These are phyloP conservation scores for Wallacemonas sp. DNA, from an alignment of 208 protist genomes.

Conservation along the genomic window DNA sequence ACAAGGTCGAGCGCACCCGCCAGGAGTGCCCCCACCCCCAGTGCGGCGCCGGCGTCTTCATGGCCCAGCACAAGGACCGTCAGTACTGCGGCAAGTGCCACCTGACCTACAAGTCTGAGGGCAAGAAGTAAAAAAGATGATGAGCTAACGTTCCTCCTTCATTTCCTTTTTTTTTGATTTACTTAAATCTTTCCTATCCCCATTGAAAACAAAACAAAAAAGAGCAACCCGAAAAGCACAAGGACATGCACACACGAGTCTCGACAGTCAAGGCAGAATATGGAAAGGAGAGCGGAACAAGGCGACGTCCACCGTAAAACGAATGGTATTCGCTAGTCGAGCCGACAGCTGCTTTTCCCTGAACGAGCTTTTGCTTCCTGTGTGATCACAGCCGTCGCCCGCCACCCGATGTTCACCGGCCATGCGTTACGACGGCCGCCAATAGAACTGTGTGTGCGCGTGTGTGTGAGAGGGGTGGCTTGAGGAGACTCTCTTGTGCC, in stretches of 20 bases:
- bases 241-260: background rate
- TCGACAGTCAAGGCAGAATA: too few species aligned
- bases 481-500: too few species aligned
- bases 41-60: conserved; percentile 99
- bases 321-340: too few species aligned
- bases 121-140: conserved; percentile 35
- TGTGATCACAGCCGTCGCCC: too few species aligned
- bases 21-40: conserved; percentile 94
- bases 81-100: conserved; percentile 99
- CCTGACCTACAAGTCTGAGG: conserved; percentile 91
- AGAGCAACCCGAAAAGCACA: background rate
- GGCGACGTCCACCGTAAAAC: too few species aligned
- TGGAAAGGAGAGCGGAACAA: too few species aligned
- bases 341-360: too few species aligned
- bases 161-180: conserved; percentile 19
- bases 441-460: too few species aligned
- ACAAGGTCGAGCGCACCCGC: conserved; percentile 96
- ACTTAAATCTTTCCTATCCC: conserved; percentile 16
- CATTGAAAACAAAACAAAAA: conserved; percentile 1
- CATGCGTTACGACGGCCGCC: too few species aligned
- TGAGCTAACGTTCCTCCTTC: conserved; percentile 10
- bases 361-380: too few species aligned
- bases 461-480: too few species aligned
- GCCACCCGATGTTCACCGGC: too few species aligned
- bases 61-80: conserved; percentile 98